phyloP scores from a whole-genome alignment of 1,284 basidiomycete genomes.

The Peniophora sp. region DNA sequence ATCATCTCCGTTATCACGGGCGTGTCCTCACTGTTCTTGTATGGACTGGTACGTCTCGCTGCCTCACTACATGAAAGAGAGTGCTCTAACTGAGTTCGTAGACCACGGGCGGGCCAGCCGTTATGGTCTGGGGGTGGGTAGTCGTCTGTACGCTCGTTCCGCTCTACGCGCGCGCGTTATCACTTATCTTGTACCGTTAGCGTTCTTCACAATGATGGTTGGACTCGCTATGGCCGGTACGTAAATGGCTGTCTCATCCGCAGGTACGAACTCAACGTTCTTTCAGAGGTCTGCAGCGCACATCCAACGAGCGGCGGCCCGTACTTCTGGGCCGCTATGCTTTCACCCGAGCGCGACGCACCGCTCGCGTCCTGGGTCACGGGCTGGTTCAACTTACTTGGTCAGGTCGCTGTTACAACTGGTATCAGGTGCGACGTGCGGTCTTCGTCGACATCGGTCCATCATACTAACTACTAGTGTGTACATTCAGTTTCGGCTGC shows the following conservation, averaged over 20 bases:
- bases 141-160: conserved; percentile 39
- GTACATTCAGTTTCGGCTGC: conserved; percentile 51
- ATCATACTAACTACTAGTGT: not conserved
- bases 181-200: conserved; percentile 20
- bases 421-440: conserved; percentile 45
- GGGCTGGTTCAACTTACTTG: conserved; percentile 70
- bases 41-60: conserved; percentile 45
- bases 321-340: conserved; percentile 72
- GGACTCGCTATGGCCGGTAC: conserved; percentile 64
- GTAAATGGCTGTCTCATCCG: conserved; percentile 7
- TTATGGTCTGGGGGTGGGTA: conserved; percentile 72
- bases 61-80: not conserved
- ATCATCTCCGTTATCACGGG: conserved; percentile 71
- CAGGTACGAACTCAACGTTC: not conserved
- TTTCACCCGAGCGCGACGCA: conserved; percentile 46
- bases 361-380: conserved; percentile 64
- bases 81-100: conserved; percentile 14
- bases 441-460: not conserved
- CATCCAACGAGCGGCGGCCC: conserved; percentile 72
- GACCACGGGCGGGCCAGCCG: conserved; percentile 66
- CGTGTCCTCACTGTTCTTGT: conserved; percentile 57
- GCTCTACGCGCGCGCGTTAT: not conserved
- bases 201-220: conserved; percentile 57
- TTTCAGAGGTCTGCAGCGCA: conserved; percentile 57
- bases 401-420: conserved; percentile 71